Conservation (phyloP, 345 rosid species). For the Populus deltoides region DNA sequence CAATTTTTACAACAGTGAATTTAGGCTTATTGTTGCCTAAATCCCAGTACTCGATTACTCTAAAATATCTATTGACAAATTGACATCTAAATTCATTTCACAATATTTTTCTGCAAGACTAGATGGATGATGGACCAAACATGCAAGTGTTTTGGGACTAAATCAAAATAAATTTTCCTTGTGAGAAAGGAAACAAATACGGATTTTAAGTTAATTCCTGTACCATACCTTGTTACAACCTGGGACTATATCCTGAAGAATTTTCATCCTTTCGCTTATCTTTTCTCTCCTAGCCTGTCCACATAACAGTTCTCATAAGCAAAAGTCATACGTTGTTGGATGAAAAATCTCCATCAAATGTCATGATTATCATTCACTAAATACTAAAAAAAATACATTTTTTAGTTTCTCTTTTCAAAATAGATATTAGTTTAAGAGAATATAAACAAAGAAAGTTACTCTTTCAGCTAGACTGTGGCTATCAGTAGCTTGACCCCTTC, state of each 20-base stretch:
- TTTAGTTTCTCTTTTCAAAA: neutral
- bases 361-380: neutral
- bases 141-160: neutral
- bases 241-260: slow-evolving; percentile 88
- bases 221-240: slow-evolving; percentile 78
- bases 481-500: slow-evolving; percentile 96
- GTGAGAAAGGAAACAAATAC: neutral
- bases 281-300: slow-evolving; percentile 89
- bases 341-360: neutral
- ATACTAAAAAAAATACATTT: too few species aligned
- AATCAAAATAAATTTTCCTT: neutral
- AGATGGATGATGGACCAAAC: neutral
- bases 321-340: slow-evolving; percentile 5
- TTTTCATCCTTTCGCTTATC: slow-evolving; percentile 88
- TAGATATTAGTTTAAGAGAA: slow-evolving; percentile 5
- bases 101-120: neutral
- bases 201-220: neutral
- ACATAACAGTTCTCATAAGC: slow-evolving; percentile 18
- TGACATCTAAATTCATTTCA: neutral
- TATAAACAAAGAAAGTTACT: slow-evolving; percentile 43
- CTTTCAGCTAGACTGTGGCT: slow-evolving; percentile 97
- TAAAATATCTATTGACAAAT: neutral
- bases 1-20: neutral
- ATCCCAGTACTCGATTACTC: neutral
- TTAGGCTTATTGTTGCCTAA: neutral